Base-by-base conservation (phyloP, 2,329 filamentous ascomycete species). In the Alternaria sp. region DNA sequence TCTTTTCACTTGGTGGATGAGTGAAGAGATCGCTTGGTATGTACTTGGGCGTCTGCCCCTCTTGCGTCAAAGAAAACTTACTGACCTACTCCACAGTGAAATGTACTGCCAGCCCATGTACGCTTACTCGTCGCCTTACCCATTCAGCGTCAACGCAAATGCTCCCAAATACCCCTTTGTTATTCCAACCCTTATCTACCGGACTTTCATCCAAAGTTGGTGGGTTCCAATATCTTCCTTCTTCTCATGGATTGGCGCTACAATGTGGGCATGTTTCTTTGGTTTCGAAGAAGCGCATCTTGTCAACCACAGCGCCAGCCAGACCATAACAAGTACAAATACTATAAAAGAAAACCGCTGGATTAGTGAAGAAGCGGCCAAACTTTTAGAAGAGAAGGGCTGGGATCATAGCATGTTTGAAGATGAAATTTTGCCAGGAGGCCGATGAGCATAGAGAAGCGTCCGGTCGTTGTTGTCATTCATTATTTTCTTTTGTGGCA, bases 141-240 rank as follows among this genome's bases (percentile, higher is more conserved):
- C 82, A 22, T 85, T 82, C 60, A 84, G 83, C 54, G 76, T 86
- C 34, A 77, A 81, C 43, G 80, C 80, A 20, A 77, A 86, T 62
- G 84, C 84, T 9, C 86, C 87, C 0, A 69, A 77, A 22, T 85
- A 82, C 51, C 86, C 86, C 0, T 86, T 82, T 61, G 85, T 87
- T 5, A 79, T 87, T 5, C 84, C 85, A 3, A 87, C 85, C 3
- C 79, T 88, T 69, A 58, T 87, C 3, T 85, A 80, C 47, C 73
- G 81, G 20, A 77, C 75, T 5, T 69, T 81, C 6, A 60, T 77
- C 30, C 70, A 68, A 32, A 57, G 59, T 5, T 74, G 80, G 52
- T 79, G 78, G 75, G 55, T 62, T 5, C 79, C 79, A 5, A 51
- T 76, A 6, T 69, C 36, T 5, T 66, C 61, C 28, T 59, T 67